Base-by-base conservation (phyloP, 225 moss, liverwort and hornwort genomes). In the Anthoceros angustus region DNA sequence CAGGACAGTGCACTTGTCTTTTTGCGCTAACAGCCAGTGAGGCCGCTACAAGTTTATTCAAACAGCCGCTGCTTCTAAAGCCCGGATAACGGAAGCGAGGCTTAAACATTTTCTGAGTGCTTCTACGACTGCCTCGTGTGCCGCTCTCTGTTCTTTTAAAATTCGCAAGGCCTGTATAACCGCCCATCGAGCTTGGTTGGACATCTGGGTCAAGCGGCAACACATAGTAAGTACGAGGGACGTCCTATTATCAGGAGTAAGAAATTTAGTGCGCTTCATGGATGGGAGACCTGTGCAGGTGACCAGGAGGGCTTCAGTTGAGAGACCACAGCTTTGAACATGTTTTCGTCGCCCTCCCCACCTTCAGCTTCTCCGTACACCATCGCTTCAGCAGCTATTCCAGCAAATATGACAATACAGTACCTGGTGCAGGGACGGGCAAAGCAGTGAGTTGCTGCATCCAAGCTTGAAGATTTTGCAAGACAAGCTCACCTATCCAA, bases 311-410 rank as follows among this genome's bases (percentile, higher is more conserved):
- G 92, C 42, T 77, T 80, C 68, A 98, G 74, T 70, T 80, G 78
- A 63, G 81, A 84, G 63, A 98, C 80, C 39, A 92, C 78, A 21
- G 73, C 77, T 69, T 98, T 92, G 63, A 89, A 92, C 70, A 98
- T 60, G 72, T 98, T 92, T 69, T 98, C 95, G 76, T 98, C 95
- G 74, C 83, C 84, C 78, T 98, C 95, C 66, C 95, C 95, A 26
- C 95, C 95, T 65, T 87, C 82, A 24, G 92, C 89, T 78, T 92
- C 92, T 68, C 92, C 95, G 63, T 85, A 92, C 12, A 89, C 76
- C 68, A 98, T 72, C 18, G 87, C 92, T 75, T 98, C 95, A 41
- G 95, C 95, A 49, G 95, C 95, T 46, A 98, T 89, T 67, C 95
- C 95, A 50, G 95, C 92, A 73, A 92, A 98, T 2, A 98, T 63